Evolutionary conservation across 2,329 filamentous ascomycete genomes (phyloP), one percentile per base, ranked within the genome.

Genomic region (Trichoderma sp.): DNA sequence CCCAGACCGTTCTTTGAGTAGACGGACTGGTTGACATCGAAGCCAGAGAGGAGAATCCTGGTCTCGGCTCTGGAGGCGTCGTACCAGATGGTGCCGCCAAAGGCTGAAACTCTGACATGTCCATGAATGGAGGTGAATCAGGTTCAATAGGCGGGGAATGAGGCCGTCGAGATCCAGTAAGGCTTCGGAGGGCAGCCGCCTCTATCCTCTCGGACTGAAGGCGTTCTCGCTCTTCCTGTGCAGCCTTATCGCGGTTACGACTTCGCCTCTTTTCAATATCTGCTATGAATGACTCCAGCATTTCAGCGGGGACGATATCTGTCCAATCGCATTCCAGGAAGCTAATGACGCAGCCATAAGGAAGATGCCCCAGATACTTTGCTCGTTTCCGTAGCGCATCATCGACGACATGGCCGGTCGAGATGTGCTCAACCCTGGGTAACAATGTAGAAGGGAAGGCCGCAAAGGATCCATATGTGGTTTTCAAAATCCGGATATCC

Each of bases 311-410:
- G 5, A 97, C 92, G 47, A 96, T 92, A 73, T 97, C 94, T 3
- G 92, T 94, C 94, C 94, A 97, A 78, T 97, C 94, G 76, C 94
- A 97, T 80, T 97, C 94, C 1, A 97, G 80, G 75, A 97, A 97
- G 73, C 87, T 93, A 53, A 97, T 92, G 73, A 97, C 91, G 77
- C 94, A 97, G n/a, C 94, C 94, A 62, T 92, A 89, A 0, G 94
- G 94, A 6, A 97, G 85, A 79, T 97, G 94, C 0, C 89, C 88
- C 3, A 97, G 86, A 73, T 97, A 97, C 77, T 96, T 97, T 68
- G 92, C 90, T 37, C 93, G 88, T 77, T 92, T 94, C 58, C 94
- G 89, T 65, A 97, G 79, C 19, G 91, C 89, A 75, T 97, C 94
- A 73, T 97, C 94, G 5, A 97, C 89, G 5, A 93, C 89, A 76